Conservation (phyloP, 2,329 filamentous ascomycete species). For the Fusarium lateritium region DNA sequence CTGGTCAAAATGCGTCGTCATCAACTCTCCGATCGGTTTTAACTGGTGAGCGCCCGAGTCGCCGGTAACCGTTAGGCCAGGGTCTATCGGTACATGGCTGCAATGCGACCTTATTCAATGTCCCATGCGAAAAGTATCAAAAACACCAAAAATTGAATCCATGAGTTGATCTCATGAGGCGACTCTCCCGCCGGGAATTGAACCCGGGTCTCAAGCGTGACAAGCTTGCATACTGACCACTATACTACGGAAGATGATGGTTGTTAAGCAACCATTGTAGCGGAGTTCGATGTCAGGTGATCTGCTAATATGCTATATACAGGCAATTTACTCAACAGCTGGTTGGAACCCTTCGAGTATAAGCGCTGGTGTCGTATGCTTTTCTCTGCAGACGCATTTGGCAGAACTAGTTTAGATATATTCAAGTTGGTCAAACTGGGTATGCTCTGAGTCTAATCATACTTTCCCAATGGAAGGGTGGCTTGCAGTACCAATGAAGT, state of each 20-base stretch:
- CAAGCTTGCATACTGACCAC: conserved; percentile 54
- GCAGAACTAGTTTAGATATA: no score
- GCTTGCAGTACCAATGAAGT: no score
- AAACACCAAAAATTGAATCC: conserved; percentile 33
- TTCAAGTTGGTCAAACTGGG: no score
- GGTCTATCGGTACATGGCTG: background rate
- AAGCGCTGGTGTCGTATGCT: no score
- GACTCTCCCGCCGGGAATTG: conserved; percentile 50
- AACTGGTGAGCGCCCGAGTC: conserved; percentile 3
- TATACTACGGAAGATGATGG: conserved; percentile 53
- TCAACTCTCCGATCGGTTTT: conserved; percentile 13
- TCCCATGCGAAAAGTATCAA: background rate
- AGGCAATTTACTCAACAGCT: no score
- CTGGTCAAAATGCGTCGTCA: conserved; percentile 29
- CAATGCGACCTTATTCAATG: background rate
- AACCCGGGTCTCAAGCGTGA: conserved; percentile 52
- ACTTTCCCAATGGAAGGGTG: no score
- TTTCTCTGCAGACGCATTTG: no score
- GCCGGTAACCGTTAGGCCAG: conserved; percentile 1
- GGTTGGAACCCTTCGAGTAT: no score
- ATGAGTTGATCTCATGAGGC: conserved; percentile 37
- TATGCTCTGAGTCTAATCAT: no score
- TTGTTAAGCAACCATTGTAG: conserved; percentile 38
- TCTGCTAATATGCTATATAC: background rate
- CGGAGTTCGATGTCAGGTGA: conserved; percentile 23